Evolutionary conservation across 1,284 basidiomycete species (phyloP), one percentile per base, ranked within the genome.

Genomic region (Porogramme epimiltina): DNA sequence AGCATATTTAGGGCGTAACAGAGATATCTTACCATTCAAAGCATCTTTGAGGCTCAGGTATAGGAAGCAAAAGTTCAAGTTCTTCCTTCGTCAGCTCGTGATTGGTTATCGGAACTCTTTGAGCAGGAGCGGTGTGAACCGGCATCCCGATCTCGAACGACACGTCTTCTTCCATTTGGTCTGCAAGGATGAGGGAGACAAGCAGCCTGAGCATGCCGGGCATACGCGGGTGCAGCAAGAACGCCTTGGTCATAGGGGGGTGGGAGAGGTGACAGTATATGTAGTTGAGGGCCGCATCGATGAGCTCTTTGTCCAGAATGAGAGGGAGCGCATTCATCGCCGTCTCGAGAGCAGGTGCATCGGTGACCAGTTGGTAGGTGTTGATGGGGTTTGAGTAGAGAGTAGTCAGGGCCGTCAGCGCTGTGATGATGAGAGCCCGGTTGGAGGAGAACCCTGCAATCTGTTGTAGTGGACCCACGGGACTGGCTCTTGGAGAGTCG

Each of bases 231-330:
- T 87, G 83, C 10, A 84, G 74, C 33, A 92, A 69, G 63, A 94
- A 90, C 3, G 83, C 80, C 60, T 87, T 87, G n/a, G 87, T 82
- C 80, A 90, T 87, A 2, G 83, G 72, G 11, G 86, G 80, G 62
- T 89, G 77, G 5, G 87, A 86, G 18, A 93, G 73, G 67, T 93
- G 87, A 10, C 81, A 74, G 64, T 91, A 91, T 10, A 94, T 67
- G 62, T 86, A 91, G 65, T 89, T 90, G 49, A 93, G 65, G 43
- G 80, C 81, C 3, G 83, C 81, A 45, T 89, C 85, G 3, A 87
- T 73, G 20, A 93, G 74, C 13, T 77, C 74, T 57, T 81, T 82
- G 70, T 93, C 91, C 39, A 74, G 62, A 62, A 91, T 78, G 0
- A 92, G 76, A n/a, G 91, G 86, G 8, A 93, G 78, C 60, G 86